A percentile compares a stretch with the other conserved stretches of the same genome.
phyloP scores from a whole-genome alignment of 2,329 filamentous ascomycete species.

The Apiospora saccharicola region DNA sequence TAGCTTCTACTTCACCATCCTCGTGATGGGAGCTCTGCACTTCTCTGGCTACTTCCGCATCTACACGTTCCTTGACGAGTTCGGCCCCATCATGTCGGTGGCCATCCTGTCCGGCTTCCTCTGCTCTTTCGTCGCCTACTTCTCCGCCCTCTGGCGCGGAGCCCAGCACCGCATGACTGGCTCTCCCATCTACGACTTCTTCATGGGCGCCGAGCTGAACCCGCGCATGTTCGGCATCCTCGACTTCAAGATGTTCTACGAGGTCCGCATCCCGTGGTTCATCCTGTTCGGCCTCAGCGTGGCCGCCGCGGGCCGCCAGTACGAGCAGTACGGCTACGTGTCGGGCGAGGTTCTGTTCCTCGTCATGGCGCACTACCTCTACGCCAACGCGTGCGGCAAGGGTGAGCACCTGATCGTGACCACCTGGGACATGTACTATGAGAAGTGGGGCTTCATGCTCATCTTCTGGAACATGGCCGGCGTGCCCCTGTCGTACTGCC shows the following conservation, averaged over 20 bases:
- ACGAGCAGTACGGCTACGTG: slow-evolving; percentile 85
- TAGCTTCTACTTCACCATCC: slow-evolving; percentile 88
- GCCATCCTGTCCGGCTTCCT: slow-evolving; percentile 90
- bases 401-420: slow-evolving; percentile 90
- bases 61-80: slow-evolving; percentile 93
- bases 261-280: slow-evolving; percentile 92
- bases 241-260: slow-evolving; percentile 97
- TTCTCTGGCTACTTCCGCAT: slow-evolving; percentile 85
- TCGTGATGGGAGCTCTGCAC: slow-evolving; percentile 75
- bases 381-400: slow-evolving; percentile 91
- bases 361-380: slow-evolving; percentile 88
- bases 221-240: slow-evolving; percentile 85
- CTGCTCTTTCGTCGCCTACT: slow-evolving; percentile 83
- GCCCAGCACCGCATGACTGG: slow-evolving; percentile 93
- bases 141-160: slow-evolving; percentile 82
- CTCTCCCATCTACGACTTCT: slow-evolving; percentile 86
- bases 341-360: slow-evolving; percentile 85
- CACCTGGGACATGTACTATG: slow-evolving; percentile 96
- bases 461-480: slow-evolving; percentile 98
- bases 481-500: slow-evolving; percentile 90
- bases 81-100: slow-evolving; percentile 90
- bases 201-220: slow-evolving; percentile 91
- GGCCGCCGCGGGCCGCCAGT: slow-evolving; percentile 81
- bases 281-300: slow-evolving; percentile 82
- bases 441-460: slow-evolving; percentile 97